phyloP scores from a whole-genome alignment of 306 rosid species.

The Casuarina cunninghamiana region DNA sequence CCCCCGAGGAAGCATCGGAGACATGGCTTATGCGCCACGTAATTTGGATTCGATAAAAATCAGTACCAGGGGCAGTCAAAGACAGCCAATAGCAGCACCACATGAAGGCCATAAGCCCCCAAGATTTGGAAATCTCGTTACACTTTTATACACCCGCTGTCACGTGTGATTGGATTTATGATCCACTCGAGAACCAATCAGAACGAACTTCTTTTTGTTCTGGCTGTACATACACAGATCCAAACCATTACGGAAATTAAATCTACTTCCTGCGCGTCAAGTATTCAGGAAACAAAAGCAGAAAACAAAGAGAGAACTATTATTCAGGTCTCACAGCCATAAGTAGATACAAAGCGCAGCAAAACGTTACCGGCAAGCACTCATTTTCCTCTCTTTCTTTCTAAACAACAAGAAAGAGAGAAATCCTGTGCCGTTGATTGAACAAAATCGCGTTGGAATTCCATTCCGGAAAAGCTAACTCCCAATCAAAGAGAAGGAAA shows the following conservation, averaged over 20 bases:
- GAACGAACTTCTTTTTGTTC: too few relatives aligned
- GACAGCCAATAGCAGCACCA: background rate
- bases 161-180: too few relatives aligned
- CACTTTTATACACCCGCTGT: background rate
- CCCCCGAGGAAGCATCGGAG: background rate
- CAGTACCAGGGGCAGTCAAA: constrained; percentile 1
- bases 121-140: background rate
- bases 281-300: background rate
- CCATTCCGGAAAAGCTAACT: constrained; percentile 32
- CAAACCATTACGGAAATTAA: too few relatives aligned
- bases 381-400: constrained; percentile 64
- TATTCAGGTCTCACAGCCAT: constrained; percentile 45
- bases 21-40: constrained; percentile 13
- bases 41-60: background rate
- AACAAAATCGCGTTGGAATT: constrained; percentile 71
- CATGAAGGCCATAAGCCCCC: background rate
- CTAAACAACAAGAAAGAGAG: constrained; percentile 40
- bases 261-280: too few relatives aligned
- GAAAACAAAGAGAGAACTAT: constrained; percentile 9
- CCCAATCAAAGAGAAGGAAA: constrained; percentile 4
- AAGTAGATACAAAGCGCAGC: constrained; percentile 1
- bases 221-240: too few relatives aligned
- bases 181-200: too few relatives aligned
- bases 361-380: constrained; percentile 56
- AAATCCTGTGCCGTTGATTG: constrained; percentile 65